A percentile compares a stretch with the other conserved stretches of the same genome.
Evolutionary conservation across 345 rosid species (phyloP).

Genomic region (Euphorbia peplus): DNA sequence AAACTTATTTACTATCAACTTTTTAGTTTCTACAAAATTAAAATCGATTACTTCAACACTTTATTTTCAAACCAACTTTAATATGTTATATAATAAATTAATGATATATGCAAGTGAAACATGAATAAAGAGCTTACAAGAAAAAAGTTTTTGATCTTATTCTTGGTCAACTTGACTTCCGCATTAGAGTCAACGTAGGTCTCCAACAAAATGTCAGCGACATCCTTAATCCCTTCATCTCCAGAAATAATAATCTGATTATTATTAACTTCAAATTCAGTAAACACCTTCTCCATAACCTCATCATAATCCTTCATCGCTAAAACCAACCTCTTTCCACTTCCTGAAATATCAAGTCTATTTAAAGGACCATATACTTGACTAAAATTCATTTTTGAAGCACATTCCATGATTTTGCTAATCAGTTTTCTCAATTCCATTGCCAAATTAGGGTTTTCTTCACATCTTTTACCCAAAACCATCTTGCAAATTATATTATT

Average conservation of each 20-base stretch:
- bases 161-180: constrained; percentile 50
- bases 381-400: constrained; percentile 53
- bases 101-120: too few species aligned
- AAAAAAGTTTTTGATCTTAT: constrained; percentile 61
- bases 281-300: constrained; percentile 50
- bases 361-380: constrained; percentile 68
- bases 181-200: constrained; percentile 43
- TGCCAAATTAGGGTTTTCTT: constrained; percentile 44
- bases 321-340: constrained; percentile 45
- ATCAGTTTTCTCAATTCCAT: constrained; percentile 35
- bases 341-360: constrained; percentile 53
- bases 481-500: constrained; percentile 57
- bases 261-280: constrained; percentile 53
- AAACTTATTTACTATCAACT: too few species aligned
- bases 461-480: constrained; percentile 66
- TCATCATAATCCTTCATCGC: constrained; percentile 43
- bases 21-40: too few species aligned
- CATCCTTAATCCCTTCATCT: constrained; percentile 41
- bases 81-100: too few species aligned
- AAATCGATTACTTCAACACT: too few species aligned
- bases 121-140: constrained; percentile 37
- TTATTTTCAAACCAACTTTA: too few species aligned
- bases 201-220: constrained; percentile 59
- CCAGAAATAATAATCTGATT: constrained; percentile 7
- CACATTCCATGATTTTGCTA: constrained; percentile 39